These are phyloP conservation scores for Fennellomyces sp. DNA, from an alignment of 371 early-diverging fungal species.

Conservation along the genomic window DNA sequence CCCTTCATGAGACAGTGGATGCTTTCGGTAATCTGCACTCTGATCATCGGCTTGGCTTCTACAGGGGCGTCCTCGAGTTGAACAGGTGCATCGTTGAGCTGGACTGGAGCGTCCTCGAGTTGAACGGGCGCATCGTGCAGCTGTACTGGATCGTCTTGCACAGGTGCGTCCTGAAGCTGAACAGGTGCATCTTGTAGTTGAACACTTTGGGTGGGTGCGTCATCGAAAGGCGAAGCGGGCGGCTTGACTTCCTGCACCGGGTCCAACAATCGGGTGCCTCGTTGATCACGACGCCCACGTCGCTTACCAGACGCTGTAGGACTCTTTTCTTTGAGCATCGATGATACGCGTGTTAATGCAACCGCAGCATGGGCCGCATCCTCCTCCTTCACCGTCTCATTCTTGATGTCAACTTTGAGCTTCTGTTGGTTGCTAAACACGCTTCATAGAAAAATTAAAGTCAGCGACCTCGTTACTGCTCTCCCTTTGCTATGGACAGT, in stretches of 20 bases:
- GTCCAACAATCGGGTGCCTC: constrained; percentile 31
- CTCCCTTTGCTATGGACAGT: too few species aligned
- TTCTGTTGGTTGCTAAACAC: constrained; percentile 22
- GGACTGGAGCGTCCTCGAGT: background rate
- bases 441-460: too few species aligned
- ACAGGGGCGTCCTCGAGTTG: background rate
- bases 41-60: constrained; percentile 22
- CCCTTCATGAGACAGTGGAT: constrained; percentile 43
- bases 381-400: constrained; percentile 32
- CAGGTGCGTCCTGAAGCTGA: background rate
- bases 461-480: too few species aligned
- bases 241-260: constrained; percentile 18
- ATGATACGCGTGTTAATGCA: constrained; percentile 36
- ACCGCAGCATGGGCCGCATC: constrained; percentile 33
- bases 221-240: constrained; percentile 7
- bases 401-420: constrained; percentile 37
- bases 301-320: constrained; percentile 20
- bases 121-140: background rate
- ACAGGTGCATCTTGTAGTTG: background rate
- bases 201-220: background rate
- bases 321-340: constrained; percentile 34
- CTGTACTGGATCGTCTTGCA: background rate
- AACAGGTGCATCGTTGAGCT: background rate
- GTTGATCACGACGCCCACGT: constrained; percentile 46
- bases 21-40: constrained; percentile 44